phyloP scores from a whole-genome alignment of 2,329 filamentous ascomycete species.

The Xylaria sp. region DNA sequence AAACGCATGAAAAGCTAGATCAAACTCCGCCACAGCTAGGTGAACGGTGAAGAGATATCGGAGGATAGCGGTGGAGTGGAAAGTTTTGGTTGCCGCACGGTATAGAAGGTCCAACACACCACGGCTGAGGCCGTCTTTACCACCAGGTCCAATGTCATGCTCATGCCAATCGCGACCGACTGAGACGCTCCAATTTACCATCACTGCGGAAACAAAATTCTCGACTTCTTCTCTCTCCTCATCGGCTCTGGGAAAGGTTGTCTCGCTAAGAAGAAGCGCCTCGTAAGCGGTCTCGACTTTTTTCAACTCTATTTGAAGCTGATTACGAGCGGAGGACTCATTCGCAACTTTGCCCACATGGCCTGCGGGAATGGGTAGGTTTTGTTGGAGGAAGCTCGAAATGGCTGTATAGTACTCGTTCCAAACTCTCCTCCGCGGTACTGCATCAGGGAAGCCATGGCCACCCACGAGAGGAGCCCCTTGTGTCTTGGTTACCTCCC shows the following conservation, averaged over 20 bases:
- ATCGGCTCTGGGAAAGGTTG: constrained; percentile 84
- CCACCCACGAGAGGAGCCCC: constrained; percentile 61
- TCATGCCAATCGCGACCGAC: constrained; percentile 84
- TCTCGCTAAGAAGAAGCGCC: constrained; percentile 78
- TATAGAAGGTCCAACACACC: constrained; percentile 89
- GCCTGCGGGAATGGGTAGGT: constrained; percentile 68
- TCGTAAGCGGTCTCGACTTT: constrained; percentile 84
- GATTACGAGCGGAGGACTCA: constrained; percentile 66
- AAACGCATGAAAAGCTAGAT: constrained; percentile 88
- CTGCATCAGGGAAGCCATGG: constrained; percentile 66
- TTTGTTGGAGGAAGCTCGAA: constrained; percentile 77
- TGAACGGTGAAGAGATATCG: constrained; percentile 90
- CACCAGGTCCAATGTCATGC: constrained; percentile 81
- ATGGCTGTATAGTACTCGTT: constrained; percentile 84
- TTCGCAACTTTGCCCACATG: constrained; percentile 54
- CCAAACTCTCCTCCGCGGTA: constrained; percentile 78
- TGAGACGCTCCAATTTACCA: constrained; percentile 85
- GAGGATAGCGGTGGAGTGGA: constrained; percentile 90
- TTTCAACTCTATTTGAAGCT: constrained; percentile 80
- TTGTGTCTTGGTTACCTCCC: constrained; percentile 60
- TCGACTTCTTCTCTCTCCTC: constrained; percentile 84
- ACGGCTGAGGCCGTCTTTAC: constrained; percentile 77
- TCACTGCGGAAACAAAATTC: constrained; percentile 79
- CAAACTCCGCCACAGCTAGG: constrained; percentile 87
- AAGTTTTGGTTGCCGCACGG: constrained; percentile 89